These are phyloP conservation scores for Phytophthora fragariae DNA, from an alignment of 352 stramenopile species.

Conservation along the genomic window DNA sequence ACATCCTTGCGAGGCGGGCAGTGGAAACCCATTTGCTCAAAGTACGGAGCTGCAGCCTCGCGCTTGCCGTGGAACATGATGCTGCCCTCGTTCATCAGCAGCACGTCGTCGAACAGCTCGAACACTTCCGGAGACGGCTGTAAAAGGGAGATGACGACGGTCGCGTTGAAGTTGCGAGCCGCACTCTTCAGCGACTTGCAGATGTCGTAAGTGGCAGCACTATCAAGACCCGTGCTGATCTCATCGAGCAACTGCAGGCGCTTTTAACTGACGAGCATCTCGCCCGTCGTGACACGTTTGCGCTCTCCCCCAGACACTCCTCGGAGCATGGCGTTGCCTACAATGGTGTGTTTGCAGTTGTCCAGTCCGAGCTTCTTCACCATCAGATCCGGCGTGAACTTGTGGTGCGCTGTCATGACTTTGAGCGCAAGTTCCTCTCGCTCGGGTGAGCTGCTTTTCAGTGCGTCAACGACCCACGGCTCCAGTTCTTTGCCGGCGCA, in stretches of 20 bases:
- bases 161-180: slow-evolving; percentile 55
- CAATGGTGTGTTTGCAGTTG: slow-evolving; percentile 57
- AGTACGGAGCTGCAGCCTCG: slow-evolving; percentile 17
- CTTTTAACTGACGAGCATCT: slow-evolving; percentile 86
- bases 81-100: slow-evolving; percentile 59
- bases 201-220: slow-evolving; percentile 76
- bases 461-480: slow-evolving; percentile 24
- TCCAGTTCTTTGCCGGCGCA: slow-evolving; percentile 46
- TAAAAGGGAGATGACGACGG: slow-evolving; percentile 53
- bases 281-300: slow-evolving; percentile 52
- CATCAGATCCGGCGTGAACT: slow-evolving; percentile 36
- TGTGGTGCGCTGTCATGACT: slow-evolving; percentile 35
- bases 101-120: slow-evolving; percentile 66
- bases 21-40: slow-evolving; percentile 56
- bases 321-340: slow-evolving; percentile 60
- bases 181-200: slow-evolving; percentile 74
- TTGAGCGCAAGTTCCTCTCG: too few species aligned
- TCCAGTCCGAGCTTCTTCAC: slow-evolving; percentile 67
- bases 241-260: slow-evolving; percentile 81
- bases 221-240: slow-evolving; percentile 70
- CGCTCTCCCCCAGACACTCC: slow-evolving; percentile 71
- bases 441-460: too few species aligned
- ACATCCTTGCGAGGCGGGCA: slow-evolving; percentile 35
- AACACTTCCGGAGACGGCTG: slow-evolving; percentile 61
- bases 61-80: slow-evolving; percentile 66